Conservation (phyloP, 192 early-diverging fungal genomes). For the Geranomyces variabilis region DNA sequence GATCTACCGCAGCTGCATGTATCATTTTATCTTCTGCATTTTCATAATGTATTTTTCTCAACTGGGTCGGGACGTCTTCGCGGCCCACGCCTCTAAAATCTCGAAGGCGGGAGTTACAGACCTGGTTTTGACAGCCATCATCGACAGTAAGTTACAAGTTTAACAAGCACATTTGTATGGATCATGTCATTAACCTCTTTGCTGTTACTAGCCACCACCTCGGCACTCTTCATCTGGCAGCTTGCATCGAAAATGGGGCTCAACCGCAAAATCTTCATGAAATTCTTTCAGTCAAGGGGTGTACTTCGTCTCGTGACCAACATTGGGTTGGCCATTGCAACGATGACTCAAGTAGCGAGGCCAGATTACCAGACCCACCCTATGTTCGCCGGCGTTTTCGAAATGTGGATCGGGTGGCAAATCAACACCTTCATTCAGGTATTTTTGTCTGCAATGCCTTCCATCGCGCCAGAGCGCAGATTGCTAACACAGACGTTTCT, state of each 20-base stretch:
- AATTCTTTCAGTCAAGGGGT: neutral
- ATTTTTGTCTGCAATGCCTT: too few relatives aligned
- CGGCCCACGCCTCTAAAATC: neutral
- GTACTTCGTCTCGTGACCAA: neutral
- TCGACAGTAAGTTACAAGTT: slow-evolving; percentile 15
- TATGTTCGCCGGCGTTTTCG: neutral
- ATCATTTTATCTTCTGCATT: neutral
- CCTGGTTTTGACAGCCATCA: neutral
- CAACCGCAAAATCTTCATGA: neutral
- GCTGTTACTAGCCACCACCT: neutral
- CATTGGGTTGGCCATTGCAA: neutral
- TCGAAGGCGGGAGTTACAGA: slow-evolving; percentile 9
- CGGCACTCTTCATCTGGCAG: neutral
- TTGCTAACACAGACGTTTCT: too few relatives aligned
- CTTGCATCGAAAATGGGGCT: slow-evolving; percentile 1
- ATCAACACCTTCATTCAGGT: slow-evolving; percentile 2
- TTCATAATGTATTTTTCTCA: neutral
- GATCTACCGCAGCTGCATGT: too few relatives aligned
- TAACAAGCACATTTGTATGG: too few relatives aligned
- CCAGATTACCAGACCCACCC: neutral
- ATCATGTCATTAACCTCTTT: neutral
- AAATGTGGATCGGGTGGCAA: slow-evolving; percentile 14
- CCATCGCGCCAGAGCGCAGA: too few relatives aligned
- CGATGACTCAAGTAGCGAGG: neutral
- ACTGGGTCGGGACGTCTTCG: neutral